These are phyloP conservation scores for Yamadazyma nakazawae DNA, from an alignment of 805 yeast genomes.

Conservation along the genomic window DNA sequence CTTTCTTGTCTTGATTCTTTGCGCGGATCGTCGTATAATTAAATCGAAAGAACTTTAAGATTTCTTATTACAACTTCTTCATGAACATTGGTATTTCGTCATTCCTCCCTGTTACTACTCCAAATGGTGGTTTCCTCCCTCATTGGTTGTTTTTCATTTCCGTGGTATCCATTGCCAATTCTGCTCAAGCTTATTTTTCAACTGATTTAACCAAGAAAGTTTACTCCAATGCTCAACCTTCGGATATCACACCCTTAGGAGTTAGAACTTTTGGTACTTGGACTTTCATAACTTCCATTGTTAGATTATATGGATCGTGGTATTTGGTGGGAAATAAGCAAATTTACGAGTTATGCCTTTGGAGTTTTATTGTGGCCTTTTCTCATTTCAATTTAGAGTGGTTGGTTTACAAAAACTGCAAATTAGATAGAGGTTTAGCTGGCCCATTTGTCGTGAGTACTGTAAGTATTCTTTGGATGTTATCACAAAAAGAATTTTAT, in stretches of 20 bases:
- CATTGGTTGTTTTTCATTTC: conserved; percentile 54
- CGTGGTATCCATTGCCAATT: conserved; percentile 87
- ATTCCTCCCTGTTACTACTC: conserved; percentile 10
- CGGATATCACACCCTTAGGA: conserved; percentile 52
- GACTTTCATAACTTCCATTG: conserved; percentile 84
- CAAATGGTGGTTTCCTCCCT: conserved; percentile 31
- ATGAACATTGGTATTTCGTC: conserved; percentile 4
- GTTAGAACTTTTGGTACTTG: conserved; percentile 99
- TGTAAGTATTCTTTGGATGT: conserved; percentile 76
- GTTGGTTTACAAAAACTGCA: conserved; percentile 74
- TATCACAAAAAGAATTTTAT: conserved; percentile 63
- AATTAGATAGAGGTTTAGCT: conserved; percentile 78
- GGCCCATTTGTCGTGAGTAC: conserved; percentile 86
- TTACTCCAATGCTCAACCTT: conserved; percentile 39
- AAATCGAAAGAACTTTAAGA: too few relatives aligned
- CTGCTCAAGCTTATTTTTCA: conserved; percentile 77
- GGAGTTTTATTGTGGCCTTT: conserved; percentile 79
- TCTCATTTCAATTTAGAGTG: conserved; percentile 83
- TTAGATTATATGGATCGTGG: conserved; percentile 86
- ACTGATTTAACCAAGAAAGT: conserved; percentile 77
- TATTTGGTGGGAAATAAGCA: conserved; percentile 58
- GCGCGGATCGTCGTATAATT: background rate
- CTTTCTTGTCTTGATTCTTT: background rate
- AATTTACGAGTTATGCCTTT: conserved; percentile 73
- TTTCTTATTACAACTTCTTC: background rate